Base-by-base conservation (phyloP, 768 basidiomycete genomes). In the Rhodotorula graminis region DNA sequence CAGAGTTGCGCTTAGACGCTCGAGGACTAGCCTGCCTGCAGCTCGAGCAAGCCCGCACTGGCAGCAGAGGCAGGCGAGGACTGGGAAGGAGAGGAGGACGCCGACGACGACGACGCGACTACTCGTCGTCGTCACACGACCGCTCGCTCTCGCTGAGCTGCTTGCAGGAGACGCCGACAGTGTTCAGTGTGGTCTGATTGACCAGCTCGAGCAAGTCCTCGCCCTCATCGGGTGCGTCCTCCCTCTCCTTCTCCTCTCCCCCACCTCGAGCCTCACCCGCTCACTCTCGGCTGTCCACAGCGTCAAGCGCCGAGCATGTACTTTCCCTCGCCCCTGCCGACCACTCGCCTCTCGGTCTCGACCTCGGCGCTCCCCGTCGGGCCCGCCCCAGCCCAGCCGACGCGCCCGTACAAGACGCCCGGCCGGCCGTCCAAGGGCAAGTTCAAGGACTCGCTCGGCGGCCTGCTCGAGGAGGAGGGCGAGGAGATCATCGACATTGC, bases 381-480 rank as follows among this genome's bases (percentile, higher is more conserved):
- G 1, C 74, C 74, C 2, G 55, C 74, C 1, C 68, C 74, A 0
- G 12, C 65, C 7, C 31, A 63, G 12, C 59, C 66, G 15, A 56
- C 68, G 11, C 33, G 52, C 8, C 46, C 58, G 25, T 67, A 69
- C 68, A 65, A 64, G 29, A 68, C 67, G 0, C 68, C 71, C 6
- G 61, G 74, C 7, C 52, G 72, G 3, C 64, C 68, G 0, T 12
- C 61, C 29, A 72, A 67, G 62, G 56, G 65, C 49, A 75, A 72
- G 62, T 75, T 75, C 65, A 67, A 64, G 37, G 74, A 64, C 44
- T 55, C 44, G 16, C 63, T 75, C 27, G 74, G 74, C 29, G 74
- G 71, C 12, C 52, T 75, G 23, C 74, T 64, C 29, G 74, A 75
- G 59, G 74, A 75, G 37, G 74, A 75, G 40, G 74, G 74, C 47